Base-by-base conservation (phyloP, 2,329 filamentous ascomycete genomes). In the Pseudogymnoascus sp. region DNA sequence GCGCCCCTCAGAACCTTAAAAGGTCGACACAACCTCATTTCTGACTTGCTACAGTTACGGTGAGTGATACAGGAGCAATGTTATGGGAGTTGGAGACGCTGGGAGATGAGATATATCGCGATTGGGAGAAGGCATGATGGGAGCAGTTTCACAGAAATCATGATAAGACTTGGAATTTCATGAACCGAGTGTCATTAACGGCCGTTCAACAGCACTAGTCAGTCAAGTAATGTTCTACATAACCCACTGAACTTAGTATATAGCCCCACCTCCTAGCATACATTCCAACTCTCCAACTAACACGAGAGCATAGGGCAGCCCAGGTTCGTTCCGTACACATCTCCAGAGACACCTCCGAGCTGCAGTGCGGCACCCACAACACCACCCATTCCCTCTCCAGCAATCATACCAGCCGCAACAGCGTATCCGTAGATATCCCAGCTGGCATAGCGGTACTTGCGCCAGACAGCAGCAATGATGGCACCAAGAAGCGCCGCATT, bases 361-460 rank as follows among this genome's bases (percentile, higher is more conserved):
- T 74, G 70, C 37, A 75, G 65, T 7, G 65, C 63, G 6, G 83
- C 83, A 64, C 84, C 84, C 62, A 86, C 68, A n/a, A 85, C 82
- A 64, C 83, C 83, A 35, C 83, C 83, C 60, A 86, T 79, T 61
- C 83, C 83, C 72, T 86, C 83, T 4, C 83, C 83, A 3, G 83
- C 83, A 69, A 86, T 86, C 64, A 84, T 75, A 53, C 83, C 83
- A 33, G 81, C 80, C 2, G 80, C 83, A 43, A 85, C 74, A 8
- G 82, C 82, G 66, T 83, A 87, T 11, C 80, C 81, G 66, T 82
- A 84, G 33, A 82, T 74, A 62, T 85, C 82, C 70, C 82, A 86
- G 50, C 71, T 75, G 59, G 74, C 74, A 7, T 80, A 74, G 66
- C 75, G 78, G 68, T 75, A 78, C 74, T 79, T 83, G 57, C 73